Evolutionary conservation across 805 yeast genomes (phyloP).

Genomic region (Komagataella kurtzmanii): DNA sequence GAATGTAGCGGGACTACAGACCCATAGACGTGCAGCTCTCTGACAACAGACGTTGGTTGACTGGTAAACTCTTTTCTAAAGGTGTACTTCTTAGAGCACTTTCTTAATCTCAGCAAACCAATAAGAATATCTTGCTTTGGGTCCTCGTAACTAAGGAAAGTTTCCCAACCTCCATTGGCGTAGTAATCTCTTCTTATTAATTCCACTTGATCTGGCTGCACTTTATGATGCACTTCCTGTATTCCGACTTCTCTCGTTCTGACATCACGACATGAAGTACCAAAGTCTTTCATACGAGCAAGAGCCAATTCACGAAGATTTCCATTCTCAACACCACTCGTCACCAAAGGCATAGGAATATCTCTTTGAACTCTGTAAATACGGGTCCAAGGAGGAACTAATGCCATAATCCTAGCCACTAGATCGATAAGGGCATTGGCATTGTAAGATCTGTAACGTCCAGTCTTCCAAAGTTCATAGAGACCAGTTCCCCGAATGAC

Average conservation of each 20-base stretch:
- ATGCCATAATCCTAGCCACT: conserved; percentile 89
- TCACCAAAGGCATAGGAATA: conserved; percentile 97
- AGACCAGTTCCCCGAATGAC: conserved; percentile 96
- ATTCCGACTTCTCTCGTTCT: conserved; percentile 98
- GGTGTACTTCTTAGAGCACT: conserved; percentile 80
- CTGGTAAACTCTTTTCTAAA: conserved; percentile 76
- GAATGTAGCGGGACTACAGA: conserved; percentile 94
- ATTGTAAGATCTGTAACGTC: conserved; percentile 85
- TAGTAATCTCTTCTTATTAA: conserved; percentile 88
- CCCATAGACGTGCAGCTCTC: conserved; percentile 95
- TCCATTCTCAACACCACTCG: conserved; percentile 97
- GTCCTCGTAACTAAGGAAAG: conserved; percentile 90
- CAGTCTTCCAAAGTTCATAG: conserved; percentile 95
- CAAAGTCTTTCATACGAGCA: conserved; percentile 97
- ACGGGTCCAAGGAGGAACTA: conserved; percentile 99
- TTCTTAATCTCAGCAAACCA: conserved; percentile 78
- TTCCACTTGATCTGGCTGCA: conserved; percentile 94
- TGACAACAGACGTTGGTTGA: conserved; percentile 86
- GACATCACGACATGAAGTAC: conserved; percentile 90
- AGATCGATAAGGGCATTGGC: conserved; percentile 89
- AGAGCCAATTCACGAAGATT: conserved; percentile 89
- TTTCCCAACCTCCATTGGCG: conserved; percentile 99
- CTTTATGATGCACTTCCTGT: conserved; percentile 95
- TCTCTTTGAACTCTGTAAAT: conserved; percentile 97
- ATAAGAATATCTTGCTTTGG: conserved; percentile 92